Base-by-base conservation (phyloP, 2,329 filamentous ascomycete species). In the Rhytidhysteron rufulum region DNA sequence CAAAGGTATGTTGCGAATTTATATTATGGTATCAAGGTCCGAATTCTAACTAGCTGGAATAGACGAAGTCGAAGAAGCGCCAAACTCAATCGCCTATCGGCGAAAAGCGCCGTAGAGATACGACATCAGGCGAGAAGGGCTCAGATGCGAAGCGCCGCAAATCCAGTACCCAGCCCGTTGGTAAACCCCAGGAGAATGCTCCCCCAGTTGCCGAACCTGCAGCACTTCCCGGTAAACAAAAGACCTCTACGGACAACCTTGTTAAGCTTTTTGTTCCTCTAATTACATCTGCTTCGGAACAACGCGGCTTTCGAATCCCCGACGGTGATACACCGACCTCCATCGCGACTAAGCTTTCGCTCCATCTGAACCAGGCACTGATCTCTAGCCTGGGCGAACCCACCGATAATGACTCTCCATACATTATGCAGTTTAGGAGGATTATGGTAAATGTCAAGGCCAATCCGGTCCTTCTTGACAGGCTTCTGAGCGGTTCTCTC, bases 371-470 rank as follows among this genome's bases (percentile, higher is more conserved):
- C 69, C 80, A 88, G 54, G 74, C 78, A 44, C 68, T 82, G 43
- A 75, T 77, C 60, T 67, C 74, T 51, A 73, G 73, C 53, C 71
- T 73, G 42, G 78, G 74, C 27, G 74, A 77, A 37, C 72, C 77
- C 4, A 45, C 48, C 6, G 51, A 49, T 4, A 50, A 53, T 16
- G 52, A 54, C 5, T 74, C 70, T 51, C 65, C 71, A 24, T 85
- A 83, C 67, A 73, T 69, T 48, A 60, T 67, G 39, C 79, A 95
- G 65, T 78, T 89, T 53, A 82, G 88, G 48, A 81, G 84, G 32
- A 78, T 98, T 50, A 73, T 82, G 35, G 86, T 87, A 67, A 97
- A 97, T 67, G 73, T 96, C 45, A 95, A 95, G 75, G 84, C 83
- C 59, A 98, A 98, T 63, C 69, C 82, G 40, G 82, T 88, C 51